These are phyloP conservation scores for Yamadazyma blattariae DNA, from an alignment of 1,139 yeast genomes.

Conservation along the genomic window DNA sequence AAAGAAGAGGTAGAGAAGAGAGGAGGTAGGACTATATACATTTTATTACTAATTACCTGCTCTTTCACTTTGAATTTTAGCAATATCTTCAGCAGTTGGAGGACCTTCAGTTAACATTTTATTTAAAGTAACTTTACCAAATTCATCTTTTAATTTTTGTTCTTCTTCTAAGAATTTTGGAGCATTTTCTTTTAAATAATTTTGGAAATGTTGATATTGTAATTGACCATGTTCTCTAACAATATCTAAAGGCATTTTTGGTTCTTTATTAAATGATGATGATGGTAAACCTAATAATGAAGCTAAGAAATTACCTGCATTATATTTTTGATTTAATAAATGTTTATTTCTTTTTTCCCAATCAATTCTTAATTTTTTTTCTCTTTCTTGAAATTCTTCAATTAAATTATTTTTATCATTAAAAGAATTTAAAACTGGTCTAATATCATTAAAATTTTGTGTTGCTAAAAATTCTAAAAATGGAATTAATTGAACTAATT, in stretches of 20 bases:
- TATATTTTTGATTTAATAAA: constrained; percentile 37
- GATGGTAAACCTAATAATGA: constrained; percentile 61
- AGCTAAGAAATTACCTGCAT: constrained; percentile 53
- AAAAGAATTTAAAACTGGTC: constrained; percentile 80
- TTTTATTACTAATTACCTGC: no score
- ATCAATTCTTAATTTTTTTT: constrained; percentile 62
- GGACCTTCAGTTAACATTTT: constrained; percentile 82
- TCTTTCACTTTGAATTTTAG: constrained; percentile 56
- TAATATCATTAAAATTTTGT: constrained; percentile 84
- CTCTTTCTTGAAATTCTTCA: constrained; percentile 79
- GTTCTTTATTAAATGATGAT: constrained; percentile 48
- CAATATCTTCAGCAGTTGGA: constrained; percentile 83
- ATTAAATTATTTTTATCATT: constrained; percentile 57
- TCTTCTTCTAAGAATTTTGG: constrained; percentile 81
- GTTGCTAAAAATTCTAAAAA: constrained; percentile 94
- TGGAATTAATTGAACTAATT: constrained; percentile 77
- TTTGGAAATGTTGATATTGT: constrained; percentile 82
- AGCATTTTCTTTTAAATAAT: constrained; percentile 83
- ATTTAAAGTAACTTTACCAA: constrained; percentile 77
- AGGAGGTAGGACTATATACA: no score
- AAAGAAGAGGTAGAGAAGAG: no score
- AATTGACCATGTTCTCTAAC: constrained; percentile 92
- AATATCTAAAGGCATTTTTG: constrained; percentile 87
- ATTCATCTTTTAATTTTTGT: constrained; percentile 73
- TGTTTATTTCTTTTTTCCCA: constrained; percentile 67